Percentiles rank a stretch among this genome's conserved stretches.
Evolutionary conservation across 2,329 filamentous ascomycete genomes (phyloP).

Genomic region (Bisporella sp.): DNA sequence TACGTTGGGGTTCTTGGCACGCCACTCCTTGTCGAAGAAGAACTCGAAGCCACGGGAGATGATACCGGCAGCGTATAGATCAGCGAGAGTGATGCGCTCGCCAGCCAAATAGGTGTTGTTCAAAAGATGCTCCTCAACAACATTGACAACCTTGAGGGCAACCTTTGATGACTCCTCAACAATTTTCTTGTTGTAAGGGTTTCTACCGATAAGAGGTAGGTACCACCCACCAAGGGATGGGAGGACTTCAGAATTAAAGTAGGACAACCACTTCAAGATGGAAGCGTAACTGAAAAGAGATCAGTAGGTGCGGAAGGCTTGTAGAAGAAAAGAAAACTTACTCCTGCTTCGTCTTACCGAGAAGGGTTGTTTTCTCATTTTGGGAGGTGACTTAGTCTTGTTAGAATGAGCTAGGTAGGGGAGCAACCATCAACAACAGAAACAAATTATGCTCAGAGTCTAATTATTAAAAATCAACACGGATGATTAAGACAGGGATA

Average conservation of each 20-base stretch:
- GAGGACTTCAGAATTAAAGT: slow-evolving; percentile 84
- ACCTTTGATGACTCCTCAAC: slow-evolving; percentile 74
- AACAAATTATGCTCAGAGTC: slow-evolving; percentile 59
- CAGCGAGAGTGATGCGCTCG: slow-evolving; percentile 94
- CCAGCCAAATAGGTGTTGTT: slow-evolving; percentile 96
- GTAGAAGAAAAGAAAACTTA: slow-evolving; percentile 30
- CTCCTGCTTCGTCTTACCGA: slow-evolving; percentile 99
- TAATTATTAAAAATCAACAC: slow-evolving; percentile 78
- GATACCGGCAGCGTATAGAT: slow-evolving; percentile 76
- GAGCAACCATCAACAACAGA: slow-evolving; percentile 6
- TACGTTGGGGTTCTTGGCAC: slow-evolving; percentile 73
- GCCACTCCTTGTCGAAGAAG: slow-evolving; percentile 91
- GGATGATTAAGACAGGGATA: slow-evolving; percentile 96
- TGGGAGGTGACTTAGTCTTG: slow-evolving; percentile 77
- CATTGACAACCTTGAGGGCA: slow-evolving; percentile 58
- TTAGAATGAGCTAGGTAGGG: slow-evolving; percentile 13
- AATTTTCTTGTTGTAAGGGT: slow-evolving; percentile 95
- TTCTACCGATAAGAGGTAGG: slow-evolving; percentile 73
- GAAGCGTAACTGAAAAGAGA: slow-evolving; percentile 64
- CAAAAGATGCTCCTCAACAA: slow-evolving; percentile 81
- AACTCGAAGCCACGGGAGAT: slow-evolving; percentile 84
- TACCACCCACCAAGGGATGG: slow-evolving; percentile 71
- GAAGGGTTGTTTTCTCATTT: slow-evolving; percentile 99
- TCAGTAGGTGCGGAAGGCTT: slow-evolving; percentile 19
- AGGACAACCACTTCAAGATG: slow-evolving; percentile 98